Base-by-base conservation (phyloP, 352 stramenopile species). In the Phytophthora crassamura region DNA sequence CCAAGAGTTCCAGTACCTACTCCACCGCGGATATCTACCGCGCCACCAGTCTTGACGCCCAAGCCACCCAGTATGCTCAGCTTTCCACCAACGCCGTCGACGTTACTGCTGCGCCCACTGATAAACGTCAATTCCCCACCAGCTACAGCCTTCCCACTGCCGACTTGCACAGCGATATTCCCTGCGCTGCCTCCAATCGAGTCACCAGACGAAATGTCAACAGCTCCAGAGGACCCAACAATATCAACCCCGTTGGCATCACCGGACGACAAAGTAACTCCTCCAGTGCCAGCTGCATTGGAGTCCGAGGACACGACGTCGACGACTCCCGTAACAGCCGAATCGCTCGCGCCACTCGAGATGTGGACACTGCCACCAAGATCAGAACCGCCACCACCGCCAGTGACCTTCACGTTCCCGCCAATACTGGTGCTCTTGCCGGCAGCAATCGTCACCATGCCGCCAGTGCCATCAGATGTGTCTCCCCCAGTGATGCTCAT, bases 21-120 rank as follows among this genome's bases (percentile, higher is more conserved):
- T 4, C 71, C 71, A 52, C 68, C 67, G 15, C 36, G 25, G 49
- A 80, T 52, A 16, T 63, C 42, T 3, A 80, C 53, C 5, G 43
- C 22, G 8, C 72, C 72, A 18, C 72, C 72, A 22, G 59, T 57
- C 51, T 56, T 62, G 9, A 22, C 40, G 4, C 59, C 59, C 16
- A 41, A 16, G 14, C 59, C 59, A 56, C 50, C 49, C 18, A 51
- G 30, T 35, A 68, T 11, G 18, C 40, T 68, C 18, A 68, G n/a
- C 16, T 56, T 54, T 2, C 59, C 59, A 20, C 59, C 59, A 14
- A 57, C 50, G 8, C 59, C 59, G 35, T 48, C 25, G n/a, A 51
- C 16, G 33, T 68, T n/a, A n/a, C 22, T 56, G 36, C 59, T 68
- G 6, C 18, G 11, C 25, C 59, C 59, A 45, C 59, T 62, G 33